Percentiles rank a stretch among this genome's conserved stretches.
These are phyloP conservation scores for Zangia roseola DNA, from an alignment of 768 basidiomycete species.

Conservation along the genomic window DNA sequence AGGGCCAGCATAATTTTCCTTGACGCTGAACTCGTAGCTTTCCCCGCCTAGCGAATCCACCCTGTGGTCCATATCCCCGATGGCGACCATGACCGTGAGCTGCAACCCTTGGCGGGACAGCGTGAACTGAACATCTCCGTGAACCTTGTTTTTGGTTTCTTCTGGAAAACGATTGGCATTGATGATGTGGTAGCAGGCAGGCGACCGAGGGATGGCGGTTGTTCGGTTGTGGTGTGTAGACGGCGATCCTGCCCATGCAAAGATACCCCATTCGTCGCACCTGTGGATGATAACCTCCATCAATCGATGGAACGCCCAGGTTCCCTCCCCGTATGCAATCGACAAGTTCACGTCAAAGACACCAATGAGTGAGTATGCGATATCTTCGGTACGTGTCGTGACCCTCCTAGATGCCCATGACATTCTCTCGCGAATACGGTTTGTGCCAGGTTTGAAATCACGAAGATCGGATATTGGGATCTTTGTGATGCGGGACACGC, in stretches of 20 bases:
- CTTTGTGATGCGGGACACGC: constrained; percentile 5
- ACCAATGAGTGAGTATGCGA: constrained; percentile 25
- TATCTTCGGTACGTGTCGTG: constrained; percentile 26
- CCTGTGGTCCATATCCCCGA: constrained; percentile 3
- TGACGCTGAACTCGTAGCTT: constrained; percentile 9
- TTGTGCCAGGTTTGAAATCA: constrained; percentile 12
- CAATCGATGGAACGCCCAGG: constrained; percentile 26
- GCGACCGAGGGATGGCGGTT: constrained; percentile 13
- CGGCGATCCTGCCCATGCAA: constrained; percentile 21
- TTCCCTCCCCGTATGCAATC: constrained; percentile 16
- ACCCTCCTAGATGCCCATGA: constrained; percentile 24
- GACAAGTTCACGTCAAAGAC: constrained; percentile 23
- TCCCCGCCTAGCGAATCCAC: not conserved
- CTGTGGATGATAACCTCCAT: constrained; percentile 23
- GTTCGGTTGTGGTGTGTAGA: constrained; percentile 14
- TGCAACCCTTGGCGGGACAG: constrained; percentile 15
- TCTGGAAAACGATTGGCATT: constrained; percentile 1
- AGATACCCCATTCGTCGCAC: constrained; percentile 25
- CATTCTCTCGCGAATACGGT: constrained; percentile 14
- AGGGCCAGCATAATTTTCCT: constrained; percentile 3
- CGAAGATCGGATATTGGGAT: constrained; percentile 10
- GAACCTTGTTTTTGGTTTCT: constrained; percentile 4
- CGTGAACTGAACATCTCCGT: constrained; percentile 16
- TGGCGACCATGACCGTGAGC: constrained; percentile 10
- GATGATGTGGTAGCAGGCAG: constrained; percentile 16